These are phyloP conservation scores for Zasmidium citrigriseum DNA, from an alignment of 2,329 filamentous ascomycete species.

Conservation along the genomic window DNA sequence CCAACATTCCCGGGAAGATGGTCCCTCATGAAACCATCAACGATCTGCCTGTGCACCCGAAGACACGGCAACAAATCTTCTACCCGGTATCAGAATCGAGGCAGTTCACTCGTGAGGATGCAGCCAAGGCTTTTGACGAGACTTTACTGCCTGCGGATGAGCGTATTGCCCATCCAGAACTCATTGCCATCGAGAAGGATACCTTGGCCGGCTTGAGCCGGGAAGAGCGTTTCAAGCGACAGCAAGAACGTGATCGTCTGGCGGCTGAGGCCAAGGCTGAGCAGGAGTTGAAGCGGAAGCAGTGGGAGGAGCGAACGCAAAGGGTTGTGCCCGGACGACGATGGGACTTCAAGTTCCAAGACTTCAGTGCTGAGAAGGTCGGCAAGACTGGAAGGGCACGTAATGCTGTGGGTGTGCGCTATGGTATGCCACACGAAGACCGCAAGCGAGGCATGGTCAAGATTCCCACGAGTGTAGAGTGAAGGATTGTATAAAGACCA, in stretches of 20 bases:
- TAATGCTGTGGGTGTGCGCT: conserved; percentile 58
- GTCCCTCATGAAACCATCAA: conserved; percentile 63
- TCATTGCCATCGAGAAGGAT: conserved; percentile 54
- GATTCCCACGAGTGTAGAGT: conserved; percentile 62
- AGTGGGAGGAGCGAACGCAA: conserved; percentile 45
- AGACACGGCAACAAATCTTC: conserved; percentile 59
- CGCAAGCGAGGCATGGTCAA: conserved; percentile 64
- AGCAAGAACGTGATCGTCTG: conserved; percentile 37
- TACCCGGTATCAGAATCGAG: conserved; percentile 65
- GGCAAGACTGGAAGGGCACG: conserved; percentile 56
- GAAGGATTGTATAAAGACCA: background rate
- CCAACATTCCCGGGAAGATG: conserved; percentile 33
- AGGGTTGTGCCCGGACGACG: conserved; percentile 50
- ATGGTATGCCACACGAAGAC: conserved; percentile 63
- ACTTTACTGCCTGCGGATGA: conserved; percentile 62
- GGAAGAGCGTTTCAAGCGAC: conserved; percentile 46
- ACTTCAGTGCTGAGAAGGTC: conserved; percentile 57
- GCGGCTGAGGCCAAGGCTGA: conserved; percentile 37
- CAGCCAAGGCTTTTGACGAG: conserved; percentile 61
- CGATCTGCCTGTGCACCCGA: conserved; percentile 61
- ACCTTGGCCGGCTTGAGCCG: conserved; percentile 39
- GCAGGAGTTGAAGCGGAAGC: conserved; percentile 43
- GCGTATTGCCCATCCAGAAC: conserved; percentile 64
- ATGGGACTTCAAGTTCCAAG: conserved; percentile 63
- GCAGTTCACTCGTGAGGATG: conserved; percentile 65